These are phyloP conservation scores for Apium graveolens DNA, from an alignment of 129 eudicot genomes.

Conservation along the genomic window DNA sequence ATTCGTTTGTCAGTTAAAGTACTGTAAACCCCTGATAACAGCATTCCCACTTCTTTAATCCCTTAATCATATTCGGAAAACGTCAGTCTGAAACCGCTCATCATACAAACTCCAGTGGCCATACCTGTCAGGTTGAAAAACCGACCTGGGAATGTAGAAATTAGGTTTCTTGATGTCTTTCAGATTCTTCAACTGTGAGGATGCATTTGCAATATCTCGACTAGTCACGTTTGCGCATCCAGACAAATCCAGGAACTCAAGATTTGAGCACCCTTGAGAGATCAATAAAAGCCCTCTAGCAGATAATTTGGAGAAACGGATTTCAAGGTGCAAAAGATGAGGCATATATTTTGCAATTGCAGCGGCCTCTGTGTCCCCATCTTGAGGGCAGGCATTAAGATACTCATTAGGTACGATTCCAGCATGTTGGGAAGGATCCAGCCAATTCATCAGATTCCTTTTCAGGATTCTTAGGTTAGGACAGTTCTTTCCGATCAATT, in stretches of 20 bases:
- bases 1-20: not conserved
- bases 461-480: conserved; percentile 40
- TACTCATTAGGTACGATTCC: conserved; percentile 65
- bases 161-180: conserved; percentile 72
- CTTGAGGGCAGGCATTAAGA: conserved; percentile 73
- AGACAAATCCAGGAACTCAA: conserved; percentile 62
- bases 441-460: conserved; percentile 78
- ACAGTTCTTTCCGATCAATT: conserved; percentile 51
- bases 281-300: conserved; percentile 62
- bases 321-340: conserved; percentile 61
- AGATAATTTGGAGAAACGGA: conserved; percentile 62
- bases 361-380: conserved; percentile 87
- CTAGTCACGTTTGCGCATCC: conserved; percentile 83
- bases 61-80: conserved; percentile 45
- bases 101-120: conserved; percentile 93
- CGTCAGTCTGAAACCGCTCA: conserved; percentile 87
- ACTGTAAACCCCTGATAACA: not conserved
- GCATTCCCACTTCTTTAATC: conserved; percentile 3
- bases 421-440: conserved; percentile 75
- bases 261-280: conserved; percentile 60
- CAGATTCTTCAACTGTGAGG: conserved; percentile 49
- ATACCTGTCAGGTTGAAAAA: conserved; percentile 61
- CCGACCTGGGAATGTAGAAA: conserved; percentile 80
- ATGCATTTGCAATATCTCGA: conserved; percentile 61
- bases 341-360: conserved; percentile 70